Evolutionary conservation across 805 yeast genomes (phyloP).

Genomic region (Starmerella powellii): DNA sequence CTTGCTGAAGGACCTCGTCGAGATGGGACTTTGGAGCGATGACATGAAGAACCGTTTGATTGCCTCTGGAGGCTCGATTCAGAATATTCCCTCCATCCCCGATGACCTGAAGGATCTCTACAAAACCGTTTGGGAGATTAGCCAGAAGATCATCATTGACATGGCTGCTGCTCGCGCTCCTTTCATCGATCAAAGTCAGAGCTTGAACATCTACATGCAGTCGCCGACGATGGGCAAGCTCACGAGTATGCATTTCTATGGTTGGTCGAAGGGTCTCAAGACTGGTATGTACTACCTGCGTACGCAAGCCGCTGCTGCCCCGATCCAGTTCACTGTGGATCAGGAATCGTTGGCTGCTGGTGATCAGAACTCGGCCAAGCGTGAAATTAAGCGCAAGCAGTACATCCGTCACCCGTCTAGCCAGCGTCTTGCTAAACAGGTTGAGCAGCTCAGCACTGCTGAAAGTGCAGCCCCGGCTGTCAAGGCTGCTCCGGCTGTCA

Average conservation of each 20-base stretch:
- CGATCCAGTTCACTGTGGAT: slow-evolving; percentile 81
- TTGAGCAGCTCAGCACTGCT: slow-evolving; percentile 9
- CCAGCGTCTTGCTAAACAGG: slow-evolving; percentile 8
- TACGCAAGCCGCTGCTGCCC: slow-evolving; percentile 94
- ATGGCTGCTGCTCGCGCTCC: slow-evolving; percentile 73
- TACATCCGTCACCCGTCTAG: slow-evolving; percentile 19
- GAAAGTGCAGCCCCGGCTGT: slow-evolving; percentile 1
- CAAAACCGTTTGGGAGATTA: slow-evolving; percentile 93
- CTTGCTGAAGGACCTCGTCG: slow-evolving; percentile 67
- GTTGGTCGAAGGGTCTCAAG: slow-evolving; percentile 96
- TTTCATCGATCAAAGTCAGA: slow-evolving; percentile 77
- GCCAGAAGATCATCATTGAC: slow-evolving; percentile 74
- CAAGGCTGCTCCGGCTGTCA: not conserved
- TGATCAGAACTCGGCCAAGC: slow-evolving; percentile 13
- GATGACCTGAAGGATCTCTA: slow-evolving; percentile 61
- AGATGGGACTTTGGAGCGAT: slow-evolving; percentile 71
- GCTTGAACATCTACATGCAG: slow-evolving; percentile 75
- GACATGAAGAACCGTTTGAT: slow-evolving; percentile 67
- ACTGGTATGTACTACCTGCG: slow-evolving; percentile 98
- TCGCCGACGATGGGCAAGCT: slow-evolving; percentile 93
- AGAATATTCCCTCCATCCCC: slow-evolving; percentile 62
- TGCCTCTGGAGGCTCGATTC: slow-evolving; percentile 74
- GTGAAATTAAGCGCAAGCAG: slow-evolving; percentile 21
- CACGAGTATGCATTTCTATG: slow-evolving; percentile 96
- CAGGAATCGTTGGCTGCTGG: slow-evolving; percentile 31